A percentile compares a stretch with the other conserved stretches of the same genome.
Conservation (phyloP, 164 flowering plant species). For the Vitis cinerea region DNA sequence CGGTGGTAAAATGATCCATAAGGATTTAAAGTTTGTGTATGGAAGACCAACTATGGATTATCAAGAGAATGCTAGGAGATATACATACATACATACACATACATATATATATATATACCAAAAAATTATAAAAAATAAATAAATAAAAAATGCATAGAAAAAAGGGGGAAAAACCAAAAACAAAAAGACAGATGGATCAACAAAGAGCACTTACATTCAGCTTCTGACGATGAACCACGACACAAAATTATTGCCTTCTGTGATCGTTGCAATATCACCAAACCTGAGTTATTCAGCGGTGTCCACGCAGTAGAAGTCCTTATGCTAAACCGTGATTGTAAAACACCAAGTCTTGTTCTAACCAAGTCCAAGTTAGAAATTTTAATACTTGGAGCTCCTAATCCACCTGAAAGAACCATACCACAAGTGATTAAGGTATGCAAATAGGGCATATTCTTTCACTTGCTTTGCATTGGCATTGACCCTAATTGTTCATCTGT, state of each 20-base stretch:
- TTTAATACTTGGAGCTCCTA: constrained; percentile 43
- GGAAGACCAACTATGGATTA: too few relatives aligned
- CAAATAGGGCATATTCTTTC: background rate
- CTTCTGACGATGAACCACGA: constrained; percentile 28
- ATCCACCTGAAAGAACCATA: constrained; percentile 42
- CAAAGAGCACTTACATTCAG: constrained; percentile 31
- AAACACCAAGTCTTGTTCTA: constrained; percentile 22
- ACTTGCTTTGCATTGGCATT: background rate
- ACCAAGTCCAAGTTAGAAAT: constrained; percentile 25
- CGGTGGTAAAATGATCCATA: too few relatives aligned
- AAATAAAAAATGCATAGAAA: too few relatives aligned
- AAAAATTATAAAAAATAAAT: too few relatives aligned
- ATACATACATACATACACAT: too few relatives aligned
- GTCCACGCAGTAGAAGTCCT: constrained; percentile 21
- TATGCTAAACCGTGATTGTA: constrained; percentile 11
- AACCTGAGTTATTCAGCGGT: constrained; percentile 20
- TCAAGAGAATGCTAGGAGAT: too few relatives aligned
- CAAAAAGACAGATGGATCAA: background rate
- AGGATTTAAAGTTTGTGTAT: too few relatives aligned
- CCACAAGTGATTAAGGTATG: background rate
- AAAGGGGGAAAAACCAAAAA: background rate
- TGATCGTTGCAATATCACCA: constrained; percentile 23
- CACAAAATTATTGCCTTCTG: constrained; percentile 20
- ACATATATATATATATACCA: too few relatives aligned
- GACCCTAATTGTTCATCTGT: background rate